Evolutionary conservation across 768 basidiomycete species (phyloP).

Genomic region (Pisolithus sp.): DNA sequence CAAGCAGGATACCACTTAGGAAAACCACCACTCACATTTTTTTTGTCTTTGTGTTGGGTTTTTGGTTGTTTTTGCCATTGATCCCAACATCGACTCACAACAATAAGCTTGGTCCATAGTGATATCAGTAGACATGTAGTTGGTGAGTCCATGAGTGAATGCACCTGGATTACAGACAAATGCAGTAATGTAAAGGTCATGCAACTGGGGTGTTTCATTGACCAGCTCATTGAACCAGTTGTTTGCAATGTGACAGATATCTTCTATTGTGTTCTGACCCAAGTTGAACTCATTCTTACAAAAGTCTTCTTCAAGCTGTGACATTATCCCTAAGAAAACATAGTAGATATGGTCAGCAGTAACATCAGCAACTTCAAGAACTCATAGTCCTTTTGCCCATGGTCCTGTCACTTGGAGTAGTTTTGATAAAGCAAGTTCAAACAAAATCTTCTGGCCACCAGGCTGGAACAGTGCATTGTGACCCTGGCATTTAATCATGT

Average conservation of each 20-base stretch:
- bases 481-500: background rate
- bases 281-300: constrained; percentile 1
- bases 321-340: constrained; percentile 19
- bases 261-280: background rate
- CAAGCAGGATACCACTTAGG: too few species aligned
- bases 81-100: too few species aligned
- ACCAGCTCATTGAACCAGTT: constrained; percentile 17
- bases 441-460: background rate
- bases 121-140: background rate
- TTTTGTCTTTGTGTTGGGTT: too few species aligned
- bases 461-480: background rate
- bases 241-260: constrained; percentile 12
- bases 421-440: constrained; percentile 6
- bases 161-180: constrained; percentile 22
- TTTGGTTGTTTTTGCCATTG: too few species aligned
- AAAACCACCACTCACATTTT: too few species aligned
- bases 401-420: constrained; percentile 8
- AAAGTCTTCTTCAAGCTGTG: constrained; percentile 8
- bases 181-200: constrained; percentile 14
- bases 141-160: background rate
- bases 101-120: too few species aligned
- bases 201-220: constrained; percentile 2
- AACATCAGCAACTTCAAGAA: constrained; percentile 15
- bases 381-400: constrained; percentile 16
- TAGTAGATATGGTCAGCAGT: constrained; percentile 21